Percentiles rank a stretch among this genome's conserved stretches.
Evolutionary conservation across 108 stramenopile species (phyloP).

Genomic region (Pseudonitzschia pungens): DNA sequence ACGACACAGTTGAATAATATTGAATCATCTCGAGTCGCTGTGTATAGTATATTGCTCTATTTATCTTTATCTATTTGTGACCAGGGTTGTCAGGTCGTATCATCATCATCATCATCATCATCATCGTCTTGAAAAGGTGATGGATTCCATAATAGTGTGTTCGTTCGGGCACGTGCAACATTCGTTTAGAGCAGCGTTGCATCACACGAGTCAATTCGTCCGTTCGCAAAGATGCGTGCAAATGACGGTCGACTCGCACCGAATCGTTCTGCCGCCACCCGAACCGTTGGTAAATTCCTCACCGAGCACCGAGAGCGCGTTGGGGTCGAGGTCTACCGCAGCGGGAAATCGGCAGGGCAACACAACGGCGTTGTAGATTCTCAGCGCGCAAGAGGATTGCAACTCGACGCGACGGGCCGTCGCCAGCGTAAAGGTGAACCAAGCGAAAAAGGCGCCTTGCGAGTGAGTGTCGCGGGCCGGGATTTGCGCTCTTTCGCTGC

Average conservation of each 20-base stretch:
- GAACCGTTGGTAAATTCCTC: neutral
- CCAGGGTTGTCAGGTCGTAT: too few species aligned
- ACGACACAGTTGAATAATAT: too few species aligned
- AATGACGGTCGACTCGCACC: constrained; percentile 16
- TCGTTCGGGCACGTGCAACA: too few species aligned
- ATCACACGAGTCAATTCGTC: neutral
- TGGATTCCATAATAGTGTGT: too few species aligned
- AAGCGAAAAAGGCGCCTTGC: constrained; percentile 15
- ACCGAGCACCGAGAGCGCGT: neutral
- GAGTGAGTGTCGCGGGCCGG: neutral
- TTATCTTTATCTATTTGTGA: too few species aligned
- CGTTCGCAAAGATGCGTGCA: constrained; percentile 46
- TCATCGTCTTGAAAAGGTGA: too few species aligned
- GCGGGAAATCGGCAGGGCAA: constrained; percentile 15
- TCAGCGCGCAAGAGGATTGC: constrained; percentile 12
- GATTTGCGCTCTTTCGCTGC: neutral
- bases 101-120: too few species aligned
- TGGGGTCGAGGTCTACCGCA: neutral
- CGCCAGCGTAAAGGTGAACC: constrained; percentile 32
- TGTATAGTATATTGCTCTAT: too few species aligned
- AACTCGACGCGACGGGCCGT: constrained; percentile 30
- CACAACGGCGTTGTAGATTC: constrained; percentile 39
- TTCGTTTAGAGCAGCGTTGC: too few species aligned
- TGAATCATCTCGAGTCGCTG: too few species aligned
- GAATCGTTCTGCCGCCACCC: neutral